These are phyloP conservation scores for Linum tenue DNA, from an alignment of 345 rosid genomes.

Conservation along the genomic window DNA sequence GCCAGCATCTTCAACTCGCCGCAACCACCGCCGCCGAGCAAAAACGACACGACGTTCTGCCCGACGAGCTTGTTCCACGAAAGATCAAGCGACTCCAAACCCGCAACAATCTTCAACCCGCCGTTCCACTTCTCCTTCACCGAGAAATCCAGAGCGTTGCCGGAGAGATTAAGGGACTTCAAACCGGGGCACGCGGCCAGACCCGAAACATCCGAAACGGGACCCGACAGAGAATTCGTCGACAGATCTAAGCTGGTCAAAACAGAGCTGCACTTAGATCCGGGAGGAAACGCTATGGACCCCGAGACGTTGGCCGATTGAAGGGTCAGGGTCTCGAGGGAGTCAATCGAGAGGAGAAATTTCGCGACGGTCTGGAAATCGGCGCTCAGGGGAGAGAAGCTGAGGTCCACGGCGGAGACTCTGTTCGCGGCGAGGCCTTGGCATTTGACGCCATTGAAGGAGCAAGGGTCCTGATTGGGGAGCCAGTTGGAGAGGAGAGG, in stretches of 20 bases:
- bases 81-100: constrained; percentile 62
- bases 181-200: constrained; percentile 47
- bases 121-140: constrained; percentile 31
- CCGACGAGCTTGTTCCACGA: constrained; percentile 54
- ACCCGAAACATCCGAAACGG: constrained; percentile 35
- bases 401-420: constrained; percentile 56
- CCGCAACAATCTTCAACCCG: constrained; percentile 24
- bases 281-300: constrained; percentile 37
- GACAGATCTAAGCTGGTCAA: constrained; percentile 70
- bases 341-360: constrained; percentile 40
- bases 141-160: constrained; percentile 41
- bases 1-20: constrained; percentile 35
- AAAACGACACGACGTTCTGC: constrained; percentile 41
- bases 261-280: constrained; percentile 39
- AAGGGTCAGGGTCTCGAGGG: constrained; percentile 48
- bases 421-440: constrained; percentile 24
- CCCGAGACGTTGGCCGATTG: constrained; percentile 47
- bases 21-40: constrained; percentile 60
- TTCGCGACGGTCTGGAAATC: constrained; percentile 54
- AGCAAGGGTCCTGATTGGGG: constrained; percentile 50
- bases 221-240: constrained; percentile 47
- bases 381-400: constrained; percentile 25
- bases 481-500: constrained; percentile 50
- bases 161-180: constrained; percentile 51
- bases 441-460: constrained; percentile 59